Evolutionary conservation across 2,329 filamentous ascomycete genomes (phyloP), one percentile per base, ranked within the genome.

Genomic region (Aspergillus luchuensis): DNA sequence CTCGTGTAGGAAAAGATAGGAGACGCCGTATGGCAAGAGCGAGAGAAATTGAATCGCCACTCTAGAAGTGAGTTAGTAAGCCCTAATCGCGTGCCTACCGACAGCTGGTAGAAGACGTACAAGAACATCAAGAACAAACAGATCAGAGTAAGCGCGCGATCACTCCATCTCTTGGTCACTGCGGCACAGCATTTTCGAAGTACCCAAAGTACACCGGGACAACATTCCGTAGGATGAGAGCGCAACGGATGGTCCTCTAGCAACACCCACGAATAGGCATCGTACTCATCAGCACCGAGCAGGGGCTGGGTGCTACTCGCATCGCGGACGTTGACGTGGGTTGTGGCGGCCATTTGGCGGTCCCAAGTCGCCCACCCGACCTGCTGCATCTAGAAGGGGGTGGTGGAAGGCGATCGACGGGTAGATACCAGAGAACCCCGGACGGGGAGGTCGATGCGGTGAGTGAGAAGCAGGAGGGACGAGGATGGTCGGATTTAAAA

Each of bases 231-330:
- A 23, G 73, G 73, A 64, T 72, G 63, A 1, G 70, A 71, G 17
- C 74, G 73, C 8, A 75, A 69, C 7, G 73, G 73, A 57, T 76
- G 73, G 25, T 76, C 73, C 15, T 75, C 72, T 1, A 74, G 59
- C 17, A 76, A 53, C 62, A 61, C 45, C 59, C 58, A 64, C 21
- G 65, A 59, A 39, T 62, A 60, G 13, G 50, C 61, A 45, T 64
- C 62, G 36, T 63, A 63, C 19, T 68, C 63, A 8, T 60, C 51
- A 5, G 48, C 19, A 15, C 62, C 53, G n/a, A 60, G 33, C 25
- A 63, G 36, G 15, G 15, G 39, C 21, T 58, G 49, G 8, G 51
- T 59, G 47, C 39, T 47, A 55, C 50, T 33, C 15, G 3, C 11
- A 33, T 56, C 38, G 38, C 51, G 43, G 28, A 23, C 5, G 5